phyloP scores from a whole-genome alignment of 768 basidiomycete species.

The Boletus vermiculosoides region DNA sequence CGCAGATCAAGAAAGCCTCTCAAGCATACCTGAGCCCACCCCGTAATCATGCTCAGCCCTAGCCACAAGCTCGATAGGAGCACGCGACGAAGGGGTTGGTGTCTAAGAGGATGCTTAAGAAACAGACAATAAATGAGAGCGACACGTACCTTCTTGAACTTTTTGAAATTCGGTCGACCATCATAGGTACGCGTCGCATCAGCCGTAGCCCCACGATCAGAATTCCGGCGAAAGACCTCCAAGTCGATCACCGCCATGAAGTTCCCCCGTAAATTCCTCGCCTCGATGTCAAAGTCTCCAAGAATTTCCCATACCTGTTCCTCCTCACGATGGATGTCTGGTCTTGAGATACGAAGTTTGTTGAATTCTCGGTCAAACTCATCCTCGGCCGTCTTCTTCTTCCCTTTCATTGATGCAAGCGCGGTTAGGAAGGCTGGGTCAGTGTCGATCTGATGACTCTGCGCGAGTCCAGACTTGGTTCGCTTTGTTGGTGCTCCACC shows the following conservation, averaged over 20 bases:
- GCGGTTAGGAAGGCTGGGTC: constrained; percentile 71
- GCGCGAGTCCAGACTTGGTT: constrained; percentile 2
- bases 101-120: constrained; percentile 24
- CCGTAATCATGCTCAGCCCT: constrained; percentile 55
- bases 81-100: constrained; percentile 21
- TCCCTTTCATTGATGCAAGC: constrained; percentile 67
- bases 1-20: background rate
- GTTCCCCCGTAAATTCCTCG: constrained; percentile 62
- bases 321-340: constrained; percentile 49
- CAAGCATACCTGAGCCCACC: constrained; percentile 45
- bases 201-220: constrained; percentile 17
- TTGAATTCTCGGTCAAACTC: constrained; percentile 80
- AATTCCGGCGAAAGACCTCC: constrained; percentile 45
- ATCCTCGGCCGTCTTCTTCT: constrained; percentile 59
- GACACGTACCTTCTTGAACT: constrained; percentile 65
- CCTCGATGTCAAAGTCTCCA: constrained; percentile 60
- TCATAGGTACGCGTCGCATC: constrained; percentile 39
- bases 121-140: background rate
- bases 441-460: constrained; percentile 41
- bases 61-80: constrained; percentile 51
- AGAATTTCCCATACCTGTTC: constrained; percentile 58
- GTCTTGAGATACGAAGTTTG: constrained; percentile 67
- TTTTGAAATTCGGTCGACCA: constrained; percentile 68
- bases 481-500: constrained; percentile 7
- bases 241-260: constrained; percentile 78